These are phyloP conservation scores for Mrakia gelida DNA, from an alignment of 768 basidiomycete species.

Conservation along the genomic window DNA sequence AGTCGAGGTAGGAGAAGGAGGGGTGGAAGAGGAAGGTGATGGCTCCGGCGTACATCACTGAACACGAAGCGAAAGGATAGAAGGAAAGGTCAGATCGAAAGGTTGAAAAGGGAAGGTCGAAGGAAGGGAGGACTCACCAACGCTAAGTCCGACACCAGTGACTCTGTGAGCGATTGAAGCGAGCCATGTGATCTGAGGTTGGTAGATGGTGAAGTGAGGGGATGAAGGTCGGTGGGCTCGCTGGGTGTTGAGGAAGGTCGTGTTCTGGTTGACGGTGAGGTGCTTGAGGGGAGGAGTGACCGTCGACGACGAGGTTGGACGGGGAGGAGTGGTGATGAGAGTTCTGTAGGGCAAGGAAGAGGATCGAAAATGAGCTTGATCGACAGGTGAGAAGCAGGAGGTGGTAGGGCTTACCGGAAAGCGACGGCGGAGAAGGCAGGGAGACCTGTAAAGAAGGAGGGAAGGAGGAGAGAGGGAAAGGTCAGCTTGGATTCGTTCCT, in stretches of 20 bases:
- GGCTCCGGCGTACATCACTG: slow-evolving; percentile 83
- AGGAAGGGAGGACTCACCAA: slow-evolving; percentile 50
- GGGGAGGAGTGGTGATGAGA: slow-evolving; percentile 25
- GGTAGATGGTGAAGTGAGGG: slow-evolving; percentile 96
- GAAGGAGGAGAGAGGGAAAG: neutral
- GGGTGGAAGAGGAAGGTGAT: slow-evolving; percentile 81
- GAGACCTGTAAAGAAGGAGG: neutral
- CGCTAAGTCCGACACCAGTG: slow-evolving; percentile 76
- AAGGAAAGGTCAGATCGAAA: neutral
- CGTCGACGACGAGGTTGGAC: neutral
- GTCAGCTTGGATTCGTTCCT: neutral
- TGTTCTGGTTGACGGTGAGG: slow-evolving; percentile 39
- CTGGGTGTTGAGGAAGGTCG: slow-evolving; percentile 75
- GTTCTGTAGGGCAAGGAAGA: slow-evolving; percentile 5
- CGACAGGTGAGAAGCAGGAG: neutral
- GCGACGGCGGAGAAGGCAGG: slow-evolving; percentile 10
- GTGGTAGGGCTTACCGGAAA: neutral
- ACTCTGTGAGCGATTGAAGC: slow-evolving; percentile 78
- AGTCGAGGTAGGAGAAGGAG: slow-evolving; percentile 60
- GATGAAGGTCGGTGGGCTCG: slow-evolving; percentile 81
- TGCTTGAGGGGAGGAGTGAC: slow-evolving; percentile 37
- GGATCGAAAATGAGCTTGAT: neutral
- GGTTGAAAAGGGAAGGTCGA: neutral
- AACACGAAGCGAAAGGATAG: neutral
- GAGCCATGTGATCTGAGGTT: slow-evolving; percentile 87